phyloP scores from a whole-genome alignment of 768 basidiomycete genomes.

The Amanita phalloides region DNA sequence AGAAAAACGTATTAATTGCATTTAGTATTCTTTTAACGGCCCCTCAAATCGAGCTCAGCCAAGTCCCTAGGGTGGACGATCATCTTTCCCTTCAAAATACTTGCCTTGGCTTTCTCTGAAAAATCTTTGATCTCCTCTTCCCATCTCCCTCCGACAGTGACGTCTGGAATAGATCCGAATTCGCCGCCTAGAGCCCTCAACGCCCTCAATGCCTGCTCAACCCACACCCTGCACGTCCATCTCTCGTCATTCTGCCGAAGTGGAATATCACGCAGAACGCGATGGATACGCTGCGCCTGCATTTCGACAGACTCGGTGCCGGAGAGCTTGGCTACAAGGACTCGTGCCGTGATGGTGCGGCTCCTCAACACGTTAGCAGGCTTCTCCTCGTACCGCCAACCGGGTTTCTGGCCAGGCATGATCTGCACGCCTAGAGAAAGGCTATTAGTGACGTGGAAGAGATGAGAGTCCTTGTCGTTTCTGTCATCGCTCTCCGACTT shows the following conservation, averaged over 20 bases:
- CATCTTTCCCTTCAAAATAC: slow-evolving; percentile 2
- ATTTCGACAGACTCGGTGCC: neutral
- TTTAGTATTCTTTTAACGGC: neutral
- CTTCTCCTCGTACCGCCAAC: slow-evolving; percentile 5
- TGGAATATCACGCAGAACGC: neutral
- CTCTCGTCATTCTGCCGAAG: slow-evolving; percentile 3
- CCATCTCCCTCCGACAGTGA: neutral
- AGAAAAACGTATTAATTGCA: neutral
- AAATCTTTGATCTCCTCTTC: neutral
- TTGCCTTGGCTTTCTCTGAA: slow-evolving; percentile 2
- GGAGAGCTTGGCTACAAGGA: slow-evolving; percentile 5
- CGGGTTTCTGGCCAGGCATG: neutral
- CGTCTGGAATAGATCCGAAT: slow-evolving; percentile 2
- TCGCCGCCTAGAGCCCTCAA: slow-evolving; percentile 2
- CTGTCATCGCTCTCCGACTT: neutral
- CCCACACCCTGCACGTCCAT: slow-evolving; percentile 5
- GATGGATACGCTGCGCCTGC: slow-evolving; percentile 2
- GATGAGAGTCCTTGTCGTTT: neutral
- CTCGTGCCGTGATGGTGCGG: neutral
- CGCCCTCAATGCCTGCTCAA: slow-evolving; percentile 1
- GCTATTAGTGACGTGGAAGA: slow-evolving; percentile 3
- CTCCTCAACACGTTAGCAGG: neutral
- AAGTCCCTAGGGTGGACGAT: neutral
- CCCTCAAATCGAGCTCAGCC: slow-evolving; percentile 1
- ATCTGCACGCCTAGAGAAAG: neutral